Conservation (phyloP, 2,329 filamentous ascomycete genomes). For the Fusarium sarcochroum region DNA sequence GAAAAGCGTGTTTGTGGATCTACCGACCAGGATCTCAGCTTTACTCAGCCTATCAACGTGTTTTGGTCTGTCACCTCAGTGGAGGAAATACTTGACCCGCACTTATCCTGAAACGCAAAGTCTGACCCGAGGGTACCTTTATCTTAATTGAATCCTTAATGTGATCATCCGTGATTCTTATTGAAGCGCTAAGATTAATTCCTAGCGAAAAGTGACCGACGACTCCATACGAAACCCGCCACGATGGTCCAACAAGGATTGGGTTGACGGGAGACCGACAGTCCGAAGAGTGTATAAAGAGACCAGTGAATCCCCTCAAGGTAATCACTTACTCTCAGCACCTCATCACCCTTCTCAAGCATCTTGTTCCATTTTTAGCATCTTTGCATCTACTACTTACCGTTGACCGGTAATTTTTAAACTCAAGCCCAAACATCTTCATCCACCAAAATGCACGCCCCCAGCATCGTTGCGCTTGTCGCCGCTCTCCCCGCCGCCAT, state of each 20-base stretch:
- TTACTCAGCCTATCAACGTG: not conserved
- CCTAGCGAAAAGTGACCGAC: too few relatives aligned
- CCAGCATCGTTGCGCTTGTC: slow-evolving; percentile 34
- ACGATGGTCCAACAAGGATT: not conserved
- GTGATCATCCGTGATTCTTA: not conserved
- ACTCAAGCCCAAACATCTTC: not conserved
- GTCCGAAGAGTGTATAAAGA: not conserved
- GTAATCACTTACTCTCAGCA: not conserved
- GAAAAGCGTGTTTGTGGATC: not conserved
- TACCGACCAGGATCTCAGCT: not conserved
- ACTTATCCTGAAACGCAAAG: slow-evolving; percentile 1
- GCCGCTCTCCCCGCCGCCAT: slow-evolving; percentile 48
- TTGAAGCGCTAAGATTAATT: not conserved
- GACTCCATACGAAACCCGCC: not conserved
- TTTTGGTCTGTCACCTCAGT: slow-evolving; percentile 14
- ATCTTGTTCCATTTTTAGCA: not conserved
- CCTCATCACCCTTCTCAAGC: not conserved
- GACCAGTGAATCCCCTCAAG: not conserved
- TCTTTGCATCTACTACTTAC: not conserved
- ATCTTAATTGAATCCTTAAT: not conserved
- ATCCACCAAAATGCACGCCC: slow-evolving; percentile 3
- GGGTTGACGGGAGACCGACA: not conserved
- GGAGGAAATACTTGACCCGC: slow-evolving; percentile 8
- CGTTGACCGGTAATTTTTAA: not conserved
- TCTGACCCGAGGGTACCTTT: not conserved